Evolutionary conservation across 228 moss, liverwort and hornwort species (phyloP), one percentile per base, ranked within the genome.

Genomic region (Sphagnum fallax): DNA sequence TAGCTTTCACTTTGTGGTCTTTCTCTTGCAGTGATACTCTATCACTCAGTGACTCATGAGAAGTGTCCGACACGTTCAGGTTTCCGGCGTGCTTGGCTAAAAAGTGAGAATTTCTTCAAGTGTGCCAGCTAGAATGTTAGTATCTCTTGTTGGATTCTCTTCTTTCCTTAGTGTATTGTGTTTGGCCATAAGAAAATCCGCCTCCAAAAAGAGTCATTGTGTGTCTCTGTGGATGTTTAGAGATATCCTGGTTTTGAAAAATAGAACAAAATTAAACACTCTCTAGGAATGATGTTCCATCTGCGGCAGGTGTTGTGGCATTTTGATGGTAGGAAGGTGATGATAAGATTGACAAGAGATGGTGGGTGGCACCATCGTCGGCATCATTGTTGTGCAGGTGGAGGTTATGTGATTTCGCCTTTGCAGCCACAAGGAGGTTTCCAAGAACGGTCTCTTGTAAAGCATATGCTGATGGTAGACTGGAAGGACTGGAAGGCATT

Each of bases 361-460:
- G 32, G 32, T 32, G 32, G 32, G 32, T 32, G 32, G 32, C 32
- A 32, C 32, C 32, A 32, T 32, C 2, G 32, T 47, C 0, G 63
- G 5, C 6, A 63, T 7, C 48, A 71, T 63, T 65, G 10, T 65
- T 77, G 78, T 81, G 69, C 81, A 94, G 94, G 91, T 82, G 96
- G 93, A 72, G 96, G 96, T 10, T 97, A 91, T 65, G 80, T 97
- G 16, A 90, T 97, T 83, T 88, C 93, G 60, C 96, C 96, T 50
- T 67, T 93, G 75, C 78, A 74, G 62, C 70, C 80, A 32, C 75
- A 60, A 50, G 80, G 76, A 10, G 75, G 73, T 52, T 72, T 60
- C 10, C 76, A 67, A 5, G 76, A 76, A 58, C 86, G 93, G 69
- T 82, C 89, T 47, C 78, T 90, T 70, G 91, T 97, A 75, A 89